These are phyloP conservation scores for Fusarium pseudoanthophilum DNA, from an alignment of 2,329 filamentous ascomycete species.

Conservation along the genomic window DNA sequence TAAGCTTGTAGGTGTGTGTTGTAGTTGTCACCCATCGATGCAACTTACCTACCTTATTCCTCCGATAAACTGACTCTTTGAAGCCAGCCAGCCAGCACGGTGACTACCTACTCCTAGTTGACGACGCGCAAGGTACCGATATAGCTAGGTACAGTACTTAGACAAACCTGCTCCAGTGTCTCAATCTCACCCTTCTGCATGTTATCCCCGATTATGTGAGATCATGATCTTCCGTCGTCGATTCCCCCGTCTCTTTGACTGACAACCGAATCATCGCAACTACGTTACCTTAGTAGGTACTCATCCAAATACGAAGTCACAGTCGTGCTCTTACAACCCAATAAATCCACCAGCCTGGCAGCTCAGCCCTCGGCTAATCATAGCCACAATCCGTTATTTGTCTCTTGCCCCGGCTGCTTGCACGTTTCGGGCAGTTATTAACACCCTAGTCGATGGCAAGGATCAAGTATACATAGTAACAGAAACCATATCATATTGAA, in stretches of 20 bases:
- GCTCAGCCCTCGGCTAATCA: constrained; percentile 38
- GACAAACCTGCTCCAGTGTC: not conserved
- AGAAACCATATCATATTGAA: not conserved
- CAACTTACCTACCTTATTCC: not conserved
- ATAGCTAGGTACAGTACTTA: not conserved
- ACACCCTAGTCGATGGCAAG: not conserved
- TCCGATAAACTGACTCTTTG: not conserved
- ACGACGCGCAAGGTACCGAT: not conserved
- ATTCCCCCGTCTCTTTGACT: not conserved
- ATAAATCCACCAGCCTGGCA: not conserved
- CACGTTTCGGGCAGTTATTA: not conserved
- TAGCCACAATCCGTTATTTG: not conserved
- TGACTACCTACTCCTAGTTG: not conserved
- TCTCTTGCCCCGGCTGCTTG: not conserved
- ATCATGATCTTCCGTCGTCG: not conserved
- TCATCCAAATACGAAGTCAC: not conserved
- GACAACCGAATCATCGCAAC: not conserved
- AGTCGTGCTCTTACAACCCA: constrained; percentile 1
- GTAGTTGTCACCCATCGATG: not conserved
- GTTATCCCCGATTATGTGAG: constrained; percentile 22
- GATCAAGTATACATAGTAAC: not conserved
- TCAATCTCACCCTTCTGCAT: not conserved
- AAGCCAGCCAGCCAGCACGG: not conserved
- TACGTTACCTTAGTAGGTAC: not conserved
- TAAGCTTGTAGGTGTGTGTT: not conserved